Percentiles rank a stretch among this genome's conserved stretches.
phyloP scores from a whole-genome alignment of 202 grass and related monocot genomes.

The Carex arenaria region DNA sequence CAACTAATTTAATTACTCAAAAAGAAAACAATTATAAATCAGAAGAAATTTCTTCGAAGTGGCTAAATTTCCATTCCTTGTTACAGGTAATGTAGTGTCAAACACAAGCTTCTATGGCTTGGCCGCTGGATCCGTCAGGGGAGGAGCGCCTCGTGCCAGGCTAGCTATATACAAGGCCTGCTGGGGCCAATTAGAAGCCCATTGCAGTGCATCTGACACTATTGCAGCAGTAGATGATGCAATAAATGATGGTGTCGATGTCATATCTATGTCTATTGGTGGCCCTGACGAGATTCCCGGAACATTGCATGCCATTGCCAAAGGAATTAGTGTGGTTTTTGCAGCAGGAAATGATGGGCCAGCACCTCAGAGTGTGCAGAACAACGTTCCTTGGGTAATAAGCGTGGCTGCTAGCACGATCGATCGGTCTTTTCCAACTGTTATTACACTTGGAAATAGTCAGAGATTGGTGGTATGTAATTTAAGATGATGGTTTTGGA shows the following conservation, averaged over 20 bases:
- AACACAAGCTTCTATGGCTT: slow-evolving; percentile 29
- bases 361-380: not conserved
- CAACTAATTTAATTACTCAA: not conserved
- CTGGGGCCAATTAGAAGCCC: not conserved
- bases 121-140: slow-evolving; percentile 10
- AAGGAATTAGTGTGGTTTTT: slow-evolving; percentile 31
- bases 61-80: not conserved
- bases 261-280: slow-evolving; percentile 28
- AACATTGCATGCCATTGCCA: slow-evolving; percentile 33
- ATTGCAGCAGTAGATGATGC: slow-evolving; percentile 5
- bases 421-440: slow-evolving; percentile 41
- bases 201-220: not conserved
- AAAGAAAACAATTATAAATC: slow-evolving; percentile 10
- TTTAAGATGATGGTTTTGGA: not conserved
- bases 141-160: slow-evolving; percentile 28
- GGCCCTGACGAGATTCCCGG: not conserved
- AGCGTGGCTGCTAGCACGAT: slow-evolving; percentile 49
- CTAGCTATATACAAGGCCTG: slow-evolving; percentile 32
- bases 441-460: slow-evolving; percentile 30
- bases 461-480: slow-evolving; percentile 37
- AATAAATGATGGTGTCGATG: slow-evolving; percentile 35
- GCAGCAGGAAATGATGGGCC: slow-evolving; percentile 15
- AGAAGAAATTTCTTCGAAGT: slow-evolving; percentile 16
- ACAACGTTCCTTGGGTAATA: slow-evolving; percentile 43
- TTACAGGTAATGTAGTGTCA: slow-evolving; percentile 20